Evolutionary conservation across 208 protist species (phyloP), one percentile per base, ranked within the genome.

Genomic region (Lotmaria passim): DNA sequence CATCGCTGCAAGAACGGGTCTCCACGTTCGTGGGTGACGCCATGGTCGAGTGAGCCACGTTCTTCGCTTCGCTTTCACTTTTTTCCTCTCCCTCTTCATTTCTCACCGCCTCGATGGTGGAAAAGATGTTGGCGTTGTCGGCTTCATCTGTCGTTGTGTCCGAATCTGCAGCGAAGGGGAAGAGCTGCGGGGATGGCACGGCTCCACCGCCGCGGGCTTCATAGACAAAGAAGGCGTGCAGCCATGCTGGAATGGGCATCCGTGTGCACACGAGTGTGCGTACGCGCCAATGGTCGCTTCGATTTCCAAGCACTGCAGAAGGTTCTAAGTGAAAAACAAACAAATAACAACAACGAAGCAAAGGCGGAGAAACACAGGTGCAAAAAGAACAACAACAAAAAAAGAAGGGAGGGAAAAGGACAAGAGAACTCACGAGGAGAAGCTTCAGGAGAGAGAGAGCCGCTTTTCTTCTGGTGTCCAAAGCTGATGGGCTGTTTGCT

Each of bases 141-240:
- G 26, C 15, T 24, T 64, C 59, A 0, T 10, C 21, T 4, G 60
- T 24, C n/a, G 33, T 38, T 4, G 23, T 10, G 0, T 39, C 60
- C 3, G 46, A 31, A 23, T 56, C 47, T 1, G 46, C 34, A 23
- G 3, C 5, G 17, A 36, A 66, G 14, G 60, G 60, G 33, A 61
- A 66, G 0, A 60, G 58, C n/a, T 53, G 59, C 14, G 26, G 39
- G 1, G 50, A 12, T 21, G 47, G 28, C 39, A 51, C 34, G 21
- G 52, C 47, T 4, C 60, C 60, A 19, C 60, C 60, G 34, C 46
- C 56, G 14, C 33, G 60, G 44, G 60, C 60, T 23, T 66, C 60
- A 28, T 24, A 53, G 23, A 31, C 14, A 17, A 66, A 39, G 31
- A 56, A 63, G 19, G 19, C 17, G 10, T 34, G 34, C 34, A 63